Base-by-base conservation (phyloP, 2,329 filamentous ascomycete species). In the Aspergillus intermedius region DNA sequence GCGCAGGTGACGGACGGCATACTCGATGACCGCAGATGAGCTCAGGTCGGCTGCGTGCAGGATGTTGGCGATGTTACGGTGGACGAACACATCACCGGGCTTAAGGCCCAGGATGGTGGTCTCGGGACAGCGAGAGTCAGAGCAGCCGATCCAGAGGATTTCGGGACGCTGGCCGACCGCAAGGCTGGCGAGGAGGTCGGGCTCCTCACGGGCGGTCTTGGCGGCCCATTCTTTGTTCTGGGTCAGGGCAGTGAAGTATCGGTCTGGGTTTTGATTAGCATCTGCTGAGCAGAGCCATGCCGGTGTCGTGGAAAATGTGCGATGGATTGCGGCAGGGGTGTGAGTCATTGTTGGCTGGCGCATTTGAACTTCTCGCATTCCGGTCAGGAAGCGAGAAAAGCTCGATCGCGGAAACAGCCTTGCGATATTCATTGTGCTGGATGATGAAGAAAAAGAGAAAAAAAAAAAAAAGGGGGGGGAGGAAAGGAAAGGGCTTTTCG, bases 41-140 rank as follows among this genome's bases (percentile, higher is more conserved):
- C 82, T 88, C 66, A 91, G 79, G 66, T 95, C 89, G 59, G 82
- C 83, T 17, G 83, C 74, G 49, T 83, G 82, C 54, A 94, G 73
- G 62, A 91, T 81, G 74, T 94, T 94, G 69, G 87, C 88, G 66
- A 95, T 91, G 75, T 94, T 94, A 65, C 89, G 86, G 75, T 94
- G 88, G 46, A 89, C 86, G 67, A 94, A 94, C 57, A 94, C 83
- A 60, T 94, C 88, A 50, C 89, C 88, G 3, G 88, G 87, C 61
- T 88, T 78, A 50, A 89, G 77, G 61, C 86, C 84, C 23, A 91
- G 79, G 61, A 95, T 79, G 44, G 84, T 89, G 4, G 87, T 91
- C 70, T 93, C 89, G 1, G 89, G 88, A 57, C 88, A 84, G 55
- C 89, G 86, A 35, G 84, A 88, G 74, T 94, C 89, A 60, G 87